phyloP scores from a whole-genome alignment of 2,329 filamentous ascomycete genomes.

The Aspergillus sp. region DNA sequence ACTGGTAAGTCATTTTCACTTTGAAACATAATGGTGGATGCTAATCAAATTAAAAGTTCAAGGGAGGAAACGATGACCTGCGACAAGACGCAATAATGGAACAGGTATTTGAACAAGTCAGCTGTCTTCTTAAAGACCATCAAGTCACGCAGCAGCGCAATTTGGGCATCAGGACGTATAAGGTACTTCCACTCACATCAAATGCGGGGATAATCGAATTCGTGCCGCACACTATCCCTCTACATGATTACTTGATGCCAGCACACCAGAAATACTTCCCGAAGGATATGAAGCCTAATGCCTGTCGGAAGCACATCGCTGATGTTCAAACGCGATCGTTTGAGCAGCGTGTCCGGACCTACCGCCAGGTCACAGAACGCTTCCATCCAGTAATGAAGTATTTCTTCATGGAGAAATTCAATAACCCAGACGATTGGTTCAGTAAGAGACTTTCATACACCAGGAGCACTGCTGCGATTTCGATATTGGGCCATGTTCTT shows the following conservation, averaged over 20 bases:
- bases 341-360: conserved; percentile 68
- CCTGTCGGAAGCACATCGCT: conserved; percentile 75
- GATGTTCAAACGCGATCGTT: conserved; percentile 65
- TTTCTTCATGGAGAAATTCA: conserved; percentile 95
- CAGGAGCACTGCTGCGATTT: conserved; percentile 87
- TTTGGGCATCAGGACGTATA: conserved; percentile 91
- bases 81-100: conserved; percentile 99
- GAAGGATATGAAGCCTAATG: conserved; percentile 69
- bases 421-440: conserved; percentile 96
- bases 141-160: conserved; percentile 81
- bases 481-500: conserved; percentile 87
- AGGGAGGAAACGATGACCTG: conserved; percentile 92
- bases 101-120: conserved; percentile 96
- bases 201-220: conserved; percentile 94
- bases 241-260: conserved; percentile 88
- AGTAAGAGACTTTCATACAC: conserved; percentile 83
- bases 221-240: conserved; percentile 83
- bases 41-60: conserved; percentile 53
- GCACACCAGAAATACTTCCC: conserved; percentile 85
- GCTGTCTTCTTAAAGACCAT: conserved; percentile 79
- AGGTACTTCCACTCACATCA: conserved; percentile 83
- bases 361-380: conserved; percentile 69
- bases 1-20: conserved; percentile 50
- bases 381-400: conserved; percentile 93
- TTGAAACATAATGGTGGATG: neutral